Evolutionary conservation across 192 early-diverging fungal species (phyloP).

Genomic region (Coemansia sp.): DNA sequence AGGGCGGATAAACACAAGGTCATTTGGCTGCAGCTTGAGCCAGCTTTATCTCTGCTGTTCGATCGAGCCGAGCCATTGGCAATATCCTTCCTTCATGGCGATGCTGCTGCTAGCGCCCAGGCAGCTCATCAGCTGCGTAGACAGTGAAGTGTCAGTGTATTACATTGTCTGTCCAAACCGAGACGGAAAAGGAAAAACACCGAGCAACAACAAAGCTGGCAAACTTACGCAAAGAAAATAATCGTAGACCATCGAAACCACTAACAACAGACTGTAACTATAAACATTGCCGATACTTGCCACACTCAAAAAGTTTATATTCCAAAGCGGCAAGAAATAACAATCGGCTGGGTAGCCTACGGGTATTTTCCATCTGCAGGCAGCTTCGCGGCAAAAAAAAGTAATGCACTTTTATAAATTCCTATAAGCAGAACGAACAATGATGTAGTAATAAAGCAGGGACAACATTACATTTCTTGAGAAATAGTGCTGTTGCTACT

Average conservation of each 20-base stretch:
- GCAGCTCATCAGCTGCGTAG: neutral
- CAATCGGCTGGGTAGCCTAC: neutral
- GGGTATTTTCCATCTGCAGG: neutral
- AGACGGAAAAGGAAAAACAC: neutral
- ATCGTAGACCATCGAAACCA: neutral
- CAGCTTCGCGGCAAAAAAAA: neutral
- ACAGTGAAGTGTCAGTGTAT: neutral
- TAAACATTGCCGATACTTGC: constrained; percentile 7
- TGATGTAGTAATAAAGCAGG: neutral
- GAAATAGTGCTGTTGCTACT: constrained; percentile 4
- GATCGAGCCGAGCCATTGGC: neutral
- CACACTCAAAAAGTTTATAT: constrained; percentile 9
- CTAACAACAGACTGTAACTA: neutral
- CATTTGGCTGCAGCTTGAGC: neutral
- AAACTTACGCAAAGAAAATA: neutral
- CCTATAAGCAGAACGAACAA: neutral
- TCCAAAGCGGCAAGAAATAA: neutral
- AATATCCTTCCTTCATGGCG: neutral
- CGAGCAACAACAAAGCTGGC: neutral
- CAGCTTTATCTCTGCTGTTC: neutral
- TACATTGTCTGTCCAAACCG: neutral
- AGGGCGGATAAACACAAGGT: neutral
- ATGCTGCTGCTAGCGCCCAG: neutral
- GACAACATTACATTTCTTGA: neutral
- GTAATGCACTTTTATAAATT: neutral